phyloP scores from a whole-genome alignment of 768 basidiomycete species.

The Tulasnella calospora region DNA sequence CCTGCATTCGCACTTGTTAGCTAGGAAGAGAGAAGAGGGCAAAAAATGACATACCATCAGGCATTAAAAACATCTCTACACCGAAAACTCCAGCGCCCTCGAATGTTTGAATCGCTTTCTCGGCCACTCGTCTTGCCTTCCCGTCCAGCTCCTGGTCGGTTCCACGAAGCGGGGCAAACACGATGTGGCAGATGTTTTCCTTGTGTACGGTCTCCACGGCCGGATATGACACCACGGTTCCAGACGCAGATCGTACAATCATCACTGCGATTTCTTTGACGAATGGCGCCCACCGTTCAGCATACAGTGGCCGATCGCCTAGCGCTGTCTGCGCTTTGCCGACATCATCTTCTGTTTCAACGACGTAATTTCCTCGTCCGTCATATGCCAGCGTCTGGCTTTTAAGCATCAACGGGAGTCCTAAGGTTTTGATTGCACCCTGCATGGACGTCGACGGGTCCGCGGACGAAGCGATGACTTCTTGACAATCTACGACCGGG shows the following conservation, averaged over 20 bases:
- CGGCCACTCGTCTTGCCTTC: constrained; percentile 68
- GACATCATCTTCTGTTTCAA: constrained; percentile 47
- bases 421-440: constrained; percentile 53
- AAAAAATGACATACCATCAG: constrained; percentile 55
- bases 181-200: constrained; percentile 88
- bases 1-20: constrained; percentile 37
- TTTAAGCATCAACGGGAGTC: constrained; percentile 93
- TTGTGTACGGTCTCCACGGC: constrained; percentile 93
- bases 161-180: constrained; percentile 75
- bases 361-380: constrained; percentile 84
- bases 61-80: constrained; percentile 95
- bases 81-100: constrained; percentile 92
- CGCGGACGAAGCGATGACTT: constrained; percentile 45
- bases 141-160: constrained; percentile 38
- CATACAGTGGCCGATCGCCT: constrained; percentile 72
- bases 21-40: neutral
- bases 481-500: constrained; percentile 55
- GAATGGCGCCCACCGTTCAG: constrained; percentile 91
- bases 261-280: constrained; percentile 90
- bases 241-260: constrained; percentile 77
- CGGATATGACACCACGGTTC: constrained; percentile 78
- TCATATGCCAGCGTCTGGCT: constrained; percentile 94
- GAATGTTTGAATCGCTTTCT: constrained; percentile 70
- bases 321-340: constrained; percentile 46
- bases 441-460: constrained; percentile 45